phyloP scores from a whole-genome alignment of 768 basidiomycete species.

The Steccherinum ochraceum region DNA sequence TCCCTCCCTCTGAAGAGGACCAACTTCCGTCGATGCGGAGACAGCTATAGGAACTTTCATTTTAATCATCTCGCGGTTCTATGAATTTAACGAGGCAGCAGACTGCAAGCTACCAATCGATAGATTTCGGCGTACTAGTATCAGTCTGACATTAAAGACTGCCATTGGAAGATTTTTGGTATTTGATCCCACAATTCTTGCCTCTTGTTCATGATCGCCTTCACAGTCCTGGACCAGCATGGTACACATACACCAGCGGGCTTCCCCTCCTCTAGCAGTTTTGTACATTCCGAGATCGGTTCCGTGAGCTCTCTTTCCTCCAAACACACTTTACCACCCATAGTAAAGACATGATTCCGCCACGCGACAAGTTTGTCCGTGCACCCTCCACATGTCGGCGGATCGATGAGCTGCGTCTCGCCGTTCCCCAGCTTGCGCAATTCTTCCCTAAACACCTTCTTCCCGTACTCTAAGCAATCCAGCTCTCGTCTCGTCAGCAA shows the following conservation, averaged over 20 bases:
- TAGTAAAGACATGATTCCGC: too few species aligned
- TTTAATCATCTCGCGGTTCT: too few species aligned
- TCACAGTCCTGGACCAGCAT: background rate
- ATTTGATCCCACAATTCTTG: slow-evolving; percentile 9
- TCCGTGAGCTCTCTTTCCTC: background rate
- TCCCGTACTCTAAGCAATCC: background rate
- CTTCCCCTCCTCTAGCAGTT: slow-evolving; percentile 3
- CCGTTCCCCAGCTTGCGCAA: background rate
- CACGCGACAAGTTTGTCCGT: background rate
- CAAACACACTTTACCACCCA: background rate
- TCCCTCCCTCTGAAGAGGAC: too few species aligned
- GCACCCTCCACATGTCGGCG: background rate
- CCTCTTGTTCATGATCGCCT: slow-evolving; percentile 3
- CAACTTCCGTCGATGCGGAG: too few species aligned
- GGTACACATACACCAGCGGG: slow-evolving; percentile 2
- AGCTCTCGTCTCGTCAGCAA: background rate
- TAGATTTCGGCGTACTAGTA: too few species aligned
- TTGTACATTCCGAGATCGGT: background rate
- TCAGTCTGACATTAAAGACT: background rate
- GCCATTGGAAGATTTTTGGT: slow-evolving; percentile 2
- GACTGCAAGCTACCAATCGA: too few species aligned
- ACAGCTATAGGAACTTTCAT: too few species aligned
- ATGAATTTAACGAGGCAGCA: too few species aligned
- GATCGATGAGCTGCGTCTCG: background rate
- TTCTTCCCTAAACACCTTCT: background rate